These are phyloP conservation scores for Kipferlia bialata DNA, from an alignment of 78 protist species.

Conservation along the genomic window DNA sequence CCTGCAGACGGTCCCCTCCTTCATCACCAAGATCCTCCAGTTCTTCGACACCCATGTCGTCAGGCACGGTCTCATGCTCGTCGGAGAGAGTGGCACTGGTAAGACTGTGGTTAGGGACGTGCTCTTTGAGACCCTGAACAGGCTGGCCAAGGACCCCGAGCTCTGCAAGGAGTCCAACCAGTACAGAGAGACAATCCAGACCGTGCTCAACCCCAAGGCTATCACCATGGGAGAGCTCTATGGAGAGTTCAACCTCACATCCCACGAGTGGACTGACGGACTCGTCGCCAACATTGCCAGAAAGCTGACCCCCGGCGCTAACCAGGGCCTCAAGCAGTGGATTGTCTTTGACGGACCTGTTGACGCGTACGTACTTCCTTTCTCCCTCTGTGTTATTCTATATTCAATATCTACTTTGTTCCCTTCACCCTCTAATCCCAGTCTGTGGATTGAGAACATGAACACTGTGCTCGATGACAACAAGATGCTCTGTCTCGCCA, in stretches of 20 bases:
- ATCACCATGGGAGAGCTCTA: constrained; percentile 54
- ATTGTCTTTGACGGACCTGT: constrained; percentile 75
- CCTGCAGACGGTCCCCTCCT: constrained; percentile 22
- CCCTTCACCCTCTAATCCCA: neutral
- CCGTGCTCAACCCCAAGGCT: constrained; percentile 55
- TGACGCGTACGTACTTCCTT: constrained; percentile 73
- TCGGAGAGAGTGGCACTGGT: constrained; percentile 48
- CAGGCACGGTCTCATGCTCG: constrained; percentile 72
- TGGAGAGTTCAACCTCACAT: constrained; percentile 46
- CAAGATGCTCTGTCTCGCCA: constrained; percentile 16
- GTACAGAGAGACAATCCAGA: neutral
- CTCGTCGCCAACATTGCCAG: constrained; percentile 23
- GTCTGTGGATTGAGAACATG: constrained; percentile 60
- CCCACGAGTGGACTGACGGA: constrained; percentile 66
- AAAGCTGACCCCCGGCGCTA: neutral
- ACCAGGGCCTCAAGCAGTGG: constrained; percentile 34
- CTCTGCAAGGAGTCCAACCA: neutral
- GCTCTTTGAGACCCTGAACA: constrained; percentile 18
- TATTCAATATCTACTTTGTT: neutral
- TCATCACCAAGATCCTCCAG: constrained; percentile 45
- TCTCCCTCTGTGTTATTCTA: no score
- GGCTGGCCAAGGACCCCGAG: neutral
- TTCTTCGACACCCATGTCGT: constrained; percentile 45
- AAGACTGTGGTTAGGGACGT: constrained; percentile 28
- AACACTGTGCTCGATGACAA: constrained; percentile 18